Percentiles rank a stretch among this genome's conserved stretches.
These are phyloP conservation scores for Lasiosphaeria hispida DNA, from an alignment of 495 filamentous ascomycete species.

Conservation along the genomic window DNA sequence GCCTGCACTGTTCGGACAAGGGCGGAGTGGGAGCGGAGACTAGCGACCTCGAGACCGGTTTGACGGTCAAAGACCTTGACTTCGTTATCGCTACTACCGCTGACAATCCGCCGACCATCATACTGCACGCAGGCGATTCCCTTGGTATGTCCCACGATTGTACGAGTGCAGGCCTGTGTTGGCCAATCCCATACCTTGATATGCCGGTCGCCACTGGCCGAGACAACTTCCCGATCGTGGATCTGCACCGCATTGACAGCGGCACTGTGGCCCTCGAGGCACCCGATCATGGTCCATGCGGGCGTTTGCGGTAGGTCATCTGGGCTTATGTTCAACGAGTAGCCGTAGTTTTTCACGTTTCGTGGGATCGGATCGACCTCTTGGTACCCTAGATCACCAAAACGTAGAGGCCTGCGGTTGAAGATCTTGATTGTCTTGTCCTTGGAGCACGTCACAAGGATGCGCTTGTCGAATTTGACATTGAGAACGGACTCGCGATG, in stretches of 20 bases:
- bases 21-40: conserved; percentile 71
- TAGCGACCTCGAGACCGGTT: conserved; percentile 83
- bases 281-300: conserved; percentile 75
- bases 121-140: conserved; percentile 98
- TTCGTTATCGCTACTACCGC: conserved; percentile 90
- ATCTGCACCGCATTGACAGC: conserved; percentile 97
- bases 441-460: conserved; percentile 94
- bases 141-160: conserved; percentile 83
- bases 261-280: conserved; percentile 76
- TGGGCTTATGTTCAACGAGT: conserved; percentile 36
- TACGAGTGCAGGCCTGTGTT: conserved; percentile 69
- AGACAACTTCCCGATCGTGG: conserved; percentile 80
- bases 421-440: conserved; percentile 96
- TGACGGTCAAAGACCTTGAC: conserved; percentile 89
- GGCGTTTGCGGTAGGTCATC: conserved; percentile 48
- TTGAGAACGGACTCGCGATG: conserved; percentile 94
- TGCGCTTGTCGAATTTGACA: conserved; percentile 85
- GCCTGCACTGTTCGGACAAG: conserved; percentile 94
- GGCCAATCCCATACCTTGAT: conserved; percentile 93
- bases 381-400: conserved; percentile 65
- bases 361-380: conserved; percentile 55
- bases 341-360: conserved; percentile 46
- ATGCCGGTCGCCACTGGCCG: conserved; percentile 86
- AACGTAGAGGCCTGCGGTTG: conserved; percentile 69
- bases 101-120: conserved; percentile 94